phyloP scores from a whole-genome alignment of 169 alveolate species.

The Plasmodium gallinaceum region DNA sequence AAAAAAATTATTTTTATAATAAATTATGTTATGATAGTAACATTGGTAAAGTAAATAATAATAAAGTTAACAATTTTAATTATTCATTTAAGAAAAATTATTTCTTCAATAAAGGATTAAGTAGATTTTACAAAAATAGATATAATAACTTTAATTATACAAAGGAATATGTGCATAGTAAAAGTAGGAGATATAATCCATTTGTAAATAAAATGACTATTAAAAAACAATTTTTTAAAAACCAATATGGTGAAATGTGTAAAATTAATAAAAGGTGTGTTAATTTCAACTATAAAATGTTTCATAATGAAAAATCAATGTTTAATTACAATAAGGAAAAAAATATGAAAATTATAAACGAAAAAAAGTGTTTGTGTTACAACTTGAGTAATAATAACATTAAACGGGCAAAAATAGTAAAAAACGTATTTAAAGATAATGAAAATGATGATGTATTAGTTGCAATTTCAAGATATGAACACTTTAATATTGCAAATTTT shows the following conservation, averaged over 20 bases:
- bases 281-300: neutral
- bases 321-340: slow-evolving; percentile 5
- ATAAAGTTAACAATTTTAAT: neutral
- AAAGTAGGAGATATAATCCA: slow-evolving; percentile 2
- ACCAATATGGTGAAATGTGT: neutral
- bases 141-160: neutral
- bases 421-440: neutral
- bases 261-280: slow-evolving; percentile 8
- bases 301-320: slow-evolving; percentile 4
- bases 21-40: slow-evolving; percentile 5
- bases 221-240: slow-evolving; percentile 9
- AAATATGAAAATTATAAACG: neutral
- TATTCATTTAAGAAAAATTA: slow-evolving; percentile 13
- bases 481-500: neutral
- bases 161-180: neutral
- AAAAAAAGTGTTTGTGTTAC: neutral
- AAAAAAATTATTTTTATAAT: slow-evolving; percentile 10
- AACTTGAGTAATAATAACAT: neutral
- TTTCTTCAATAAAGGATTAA: neutral
- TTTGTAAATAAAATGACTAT: neutral
- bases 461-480: neutral
- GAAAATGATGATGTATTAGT: slow-evolving; percentile 4
- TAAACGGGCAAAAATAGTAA: neutral
- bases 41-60: neutral
- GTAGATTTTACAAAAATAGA: neutral